Evolutionary conservation across 176 grass and related monocot genomes (phyloP), one percentile per base, ranked within the genome.

Genomic region (Chrysopogon serrulatus): DNA sequence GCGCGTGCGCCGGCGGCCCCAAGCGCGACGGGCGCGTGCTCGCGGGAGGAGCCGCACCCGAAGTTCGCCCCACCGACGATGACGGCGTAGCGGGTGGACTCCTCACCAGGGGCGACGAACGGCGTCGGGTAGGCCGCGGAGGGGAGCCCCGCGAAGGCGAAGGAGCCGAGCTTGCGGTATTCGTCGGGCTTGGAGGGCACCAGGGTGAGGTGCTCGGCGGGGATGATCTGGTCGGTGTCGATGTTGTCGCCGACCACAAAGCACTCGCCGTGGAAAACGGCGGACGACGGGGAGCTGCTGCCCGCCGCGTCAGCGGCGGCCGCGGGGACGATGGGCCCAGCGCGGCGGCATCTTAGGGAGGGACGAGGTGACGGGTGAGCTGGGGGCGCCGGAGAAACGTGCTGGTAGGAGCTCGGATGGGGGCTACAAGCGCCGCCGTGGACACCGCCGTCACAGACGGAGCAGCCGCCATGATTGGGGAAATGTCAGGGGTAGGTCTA

Each of bases 201-300:
- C 23, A 98, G 87, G 33, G 96, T 98, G 73, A 98, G 85, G 89
- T 98, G 69, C 93, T 98, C 96, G 5, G 96, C 96, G 1, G 96
- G 89, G 65, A 98, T 98, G 68, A 98, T 98, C 89, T 98, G 96
- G 84, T 98, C 96, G 23, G 96, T 98, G 83, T 98, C 93, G 75
- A 98, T 98, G 83, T 98, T 98, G 28, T 98, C 93, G 19, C 93
- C 93, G 37, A 98, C 73, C 5, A 98, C 91, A 75, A 88, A 98
- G 83, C 89, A 95, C 49, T 88, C 79, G 16, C 96, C 96, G 81
- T 98, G 95, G 79, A 95, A 98, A 6, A 79, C 82, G 8, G 79
- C 78, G 0, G 89, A 32, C 12, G 91, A 83, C 34, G 86, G 71
- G 24, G 88, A 84, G 71, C 23, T 42, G 6, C 78, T 59, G 33